These are phyloP conservation scores for Candida sakaeoensis DNA, from an alignment of 805 yeast species.

Conservation along the genomic window DNA sequence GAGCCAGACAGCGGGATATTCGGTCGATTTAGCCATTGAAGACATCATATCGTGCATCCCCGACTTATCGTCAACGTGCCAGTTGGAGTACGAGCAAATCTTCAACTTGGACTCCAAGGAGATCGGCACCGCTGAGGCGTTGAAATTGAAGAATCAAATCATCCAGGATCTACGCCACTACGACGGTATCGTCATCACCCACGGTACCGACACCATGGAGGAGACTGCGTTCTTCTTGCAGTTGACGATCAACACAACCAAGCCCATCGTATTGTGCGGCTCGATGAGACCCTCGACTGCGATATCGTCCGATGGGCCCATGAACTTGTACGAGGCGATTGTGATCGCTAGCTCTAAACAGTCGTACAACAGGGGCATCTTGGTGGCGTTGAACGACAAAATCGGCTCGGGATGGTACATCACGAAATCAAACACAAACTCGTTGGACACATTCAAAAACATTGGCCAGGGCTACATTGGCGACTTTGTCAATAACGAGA, in stretches of 20 bases:
- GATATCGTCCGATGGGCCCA: constrained; percentile 68
- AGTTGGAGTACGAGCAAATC: constrained; percentile 58
- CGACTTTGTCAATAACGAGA: constrained; percentile 61
- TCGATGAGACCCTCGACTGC: constrained; percentile 74
- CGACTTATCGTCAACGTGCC: constrained; percentile 50
- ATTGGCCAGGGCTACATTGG: constrained; percentile 63
- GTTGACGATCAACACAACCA: constrained; percentile 36
- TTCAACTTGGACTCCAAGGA: constrained; percentile 61
- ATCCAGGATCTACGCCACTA: constrained; percentile 40
- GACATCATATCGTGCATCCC: constrained; percentile 54
- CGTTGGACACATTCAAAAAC: constrained; percentile 64
- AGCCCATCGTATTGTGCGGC: constrained; percentile 68
- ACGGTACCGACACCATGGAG: constrained; percentile 69
- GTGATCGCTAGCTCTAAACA: constrained; percentile 53
- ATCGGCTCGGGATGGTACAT: constrained; percentile 68
- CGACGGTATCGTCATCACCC: constrained; percentile 63
- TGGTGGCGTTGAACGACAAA: constrained; percentile 64
- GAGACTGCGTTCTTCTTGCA: constrained; percentile 66
- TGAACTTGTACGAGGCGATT: constrained; percentile 68
- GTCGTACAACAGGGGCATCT: constrained; percentile 54
- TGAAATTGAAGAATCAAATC: constrained; percentile 44
- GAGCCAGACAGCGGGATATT: constrained; percentile 42
- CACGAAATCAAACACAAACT: constrained; percentile 67
- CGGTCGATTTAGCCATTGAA: constrained; percentile 42
- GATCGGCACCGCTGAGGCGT: constrained; percentile 43